These are phyloP conservation scores for Geotrichum histeridarum DNA, from an alignment of 1,139 yeast genomes.

Conservation along the genomic window DNA sequence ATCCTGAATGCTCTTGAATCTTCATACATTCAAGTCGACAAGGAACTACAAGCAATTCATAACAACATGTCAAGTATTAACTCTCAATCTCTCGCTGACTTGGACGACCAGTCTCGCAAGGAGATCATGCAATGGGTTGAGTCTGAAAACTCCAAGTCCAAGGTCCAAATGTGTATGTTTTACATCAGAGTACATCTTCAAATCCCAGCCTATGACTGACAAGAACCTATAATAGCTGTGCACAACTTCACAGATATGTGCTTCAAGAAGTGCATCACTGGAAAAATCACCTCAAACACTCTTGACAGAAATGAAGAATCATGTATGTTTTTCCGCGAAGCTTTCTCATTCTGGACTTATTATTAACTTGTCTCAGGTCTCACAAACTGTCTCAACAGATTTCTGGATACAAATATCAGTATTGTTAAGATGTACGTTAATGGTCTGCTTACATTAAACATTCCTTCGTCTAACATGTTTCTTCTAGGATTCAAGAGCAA, in stretches of 20 bases:
- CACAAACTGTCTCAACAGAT: slow-evolving; percentile 76
- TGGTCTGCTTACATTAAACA: background rate
- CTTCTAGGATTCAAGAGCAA: slow-evolving; percentile 2
- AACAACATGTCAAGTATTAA: slow-evolving; percentile 53
- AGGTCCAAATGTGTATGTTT: slow-evolving; percentile 60
- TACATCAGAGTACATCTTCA: too few species aligned
- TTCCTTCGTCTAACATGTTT: background rate
- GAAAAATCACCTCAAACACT: slow-evolving; percentile 46
- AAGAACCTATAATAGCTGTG: slow-evolving; percentile 42
- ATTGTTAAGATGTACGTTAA: slow-evolving; percentile 56
- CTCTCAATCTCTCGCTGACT: slow-evolving; percentile 54
- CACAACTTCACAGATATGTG: slow-evolving; percentile 87
- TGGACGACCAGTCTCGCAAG: slow-evolving; percentile 66
- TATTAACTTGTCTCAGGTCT: slow-evolving; percentile 33
- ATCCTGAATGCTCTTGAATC: background rate
- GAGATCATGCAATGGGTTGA: slow-evolving; percentile 75
- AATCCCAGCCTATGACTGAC: too few species aligned
- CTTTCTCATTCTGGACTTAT: background rate
- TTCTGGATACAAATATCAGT: slow-evolving; percentile 79
- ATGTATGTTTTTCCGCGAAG: slow-evolving; percentile 41
- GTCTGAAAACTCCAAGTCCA: slow-evolving; percentile 78
- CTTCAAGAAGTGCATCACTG: slow-evolving; percentile 74
- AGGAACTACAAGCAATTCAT: background rate
- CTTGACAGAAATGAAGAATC: slow-evolving; percentile 58
- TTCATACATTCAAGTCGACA: background rate